These are phyloP conservation scores for Arthrinium puccinioides DNA, from an alignment of 2,329 filamentous ascomycete species.

Conservation along the genomic window DNA sequence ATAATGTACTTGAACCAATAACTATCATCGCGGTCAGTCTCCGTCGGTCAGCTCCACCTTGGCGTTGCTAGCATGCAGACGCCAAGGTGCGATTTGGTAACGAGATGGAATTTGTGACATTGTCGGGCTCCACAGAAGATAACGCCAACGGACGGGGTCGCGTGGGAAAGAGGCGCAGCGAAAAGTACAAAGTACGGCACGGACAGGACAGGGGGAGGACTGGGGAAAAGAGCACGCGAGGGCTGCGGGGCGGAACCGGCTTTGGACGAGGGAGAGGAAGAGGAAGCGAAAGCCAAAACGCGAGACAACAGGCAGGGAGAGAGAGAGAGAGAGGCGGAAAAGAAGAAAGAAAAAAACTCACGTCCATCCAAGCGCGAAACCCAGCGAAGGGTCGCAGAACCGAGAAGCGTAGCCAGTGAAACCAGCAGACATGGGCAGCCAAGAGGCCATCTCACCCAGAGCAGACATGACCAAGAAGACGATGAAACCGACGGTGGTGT, in stretches of 20 bases:
- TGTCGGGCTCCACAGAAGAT: not conserved
- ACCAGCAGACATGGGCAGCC: conserved; percentile 69
- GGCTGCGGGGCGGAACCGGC: too few species aligned
- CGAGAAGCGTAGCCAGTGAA: conserved; percentile 76
- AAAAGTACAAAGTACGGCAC: too few species aligned
- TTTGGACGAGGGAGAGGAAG: too few species aligned
- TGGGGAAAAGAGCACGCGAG: too few species aligned
- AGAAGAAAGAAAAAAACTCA: conserved; percentile 28
- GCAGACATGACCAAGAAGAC: conserved; percentile 78
- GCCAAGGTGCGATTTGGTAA: not conserved
- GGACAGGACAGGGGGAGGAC: too few species aligned
- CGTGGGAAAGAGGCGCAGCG: too few species aligned
- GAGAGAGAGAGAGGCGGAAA: not conserved
- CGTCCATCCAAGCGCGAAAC: conserved; percentile 70
- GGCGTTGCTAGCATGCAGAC: not conserved
- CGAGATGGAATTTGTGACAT: not conserved
- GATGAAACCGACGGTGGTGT: conserved; percentile 60
- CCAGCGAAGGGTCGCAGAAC: conserved; percentile 74
- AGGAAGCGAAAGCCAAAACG: too few species aligned
- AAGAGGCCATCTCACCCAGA: conserved; percentile 79
- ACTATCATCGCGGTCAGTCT: conserved; percentile 21
- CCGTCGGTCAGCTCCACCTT: too few species aligned
- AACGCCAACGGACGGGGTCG: not conserved
- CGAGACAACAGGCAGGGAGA: not conserved
- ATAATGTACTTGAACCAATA: conserved; percentile 78